These are phyloP conservation scores for Vickermania ingenoplastis DNA, from an alignment of 208 protist species.

Conservation along the genomic window DNA sequence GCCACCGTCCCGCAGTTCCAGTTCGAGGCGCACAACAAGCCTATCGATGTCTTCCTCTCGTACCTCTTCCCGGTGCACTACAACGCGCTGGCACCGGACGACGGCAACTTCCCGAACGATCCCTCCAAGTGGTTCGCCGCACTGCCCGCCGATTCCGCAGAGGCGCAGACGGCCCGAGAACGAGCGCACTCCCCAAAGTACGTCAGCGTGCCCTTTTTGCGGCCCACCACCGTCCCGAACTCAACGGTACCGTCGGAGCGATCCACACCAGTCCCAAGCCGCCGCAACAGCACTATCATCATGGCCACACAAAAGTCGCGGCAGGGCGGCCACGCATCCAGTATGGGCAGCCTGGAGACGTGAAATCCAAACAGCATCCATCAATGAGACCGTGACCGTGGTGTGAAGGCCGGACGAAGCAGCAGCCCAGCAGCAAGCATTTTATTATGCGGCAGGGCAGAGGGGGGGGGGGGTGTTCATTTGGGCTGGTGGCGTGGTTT, in stretches of 20 bases:
- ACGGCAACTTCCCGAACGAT: background rate
- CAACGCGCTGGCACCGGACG: conserved; percentile 49
- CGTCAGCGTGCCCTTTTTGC: conserved; percentile 3
- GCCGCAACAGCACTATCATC: background rate
- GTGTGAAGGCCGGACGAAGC: no score
- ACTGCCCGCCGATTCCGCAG: background rate
- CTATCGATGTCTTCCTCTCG: conserved; percentile 82
- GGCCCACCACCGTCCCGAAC: background rate
- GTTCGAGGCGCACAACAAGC: conserved; percentile 58
- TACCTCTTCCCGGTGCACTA: conserved; percentile 86
- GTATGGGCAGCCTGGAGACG: conserved; percentile 1
- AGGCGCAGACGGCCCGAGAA: background rate
- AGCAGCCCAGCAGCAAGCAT: no score
- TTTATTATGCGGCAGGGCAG: no score
- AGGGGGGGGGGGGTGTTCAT: no score
- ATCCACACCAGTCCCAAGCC: background rate
- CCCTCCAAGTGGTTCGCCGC: background rate
- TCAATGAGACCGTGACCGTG: no score
- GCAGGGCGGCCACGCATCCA: background rate
- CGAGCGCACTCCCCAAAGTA: background rate
- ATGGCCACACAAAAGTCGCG: no score
- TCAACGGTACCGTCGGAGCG: background rate
- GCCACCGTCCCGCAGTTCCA: conserved; percentile 11
- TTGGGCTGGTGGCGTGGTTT: no score
- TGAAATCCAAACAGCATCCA: no score